Evolutionary conservation across 257 asterid genomes (phyloP).

Genomic region (Nicotiana benthamiana): DNA sequence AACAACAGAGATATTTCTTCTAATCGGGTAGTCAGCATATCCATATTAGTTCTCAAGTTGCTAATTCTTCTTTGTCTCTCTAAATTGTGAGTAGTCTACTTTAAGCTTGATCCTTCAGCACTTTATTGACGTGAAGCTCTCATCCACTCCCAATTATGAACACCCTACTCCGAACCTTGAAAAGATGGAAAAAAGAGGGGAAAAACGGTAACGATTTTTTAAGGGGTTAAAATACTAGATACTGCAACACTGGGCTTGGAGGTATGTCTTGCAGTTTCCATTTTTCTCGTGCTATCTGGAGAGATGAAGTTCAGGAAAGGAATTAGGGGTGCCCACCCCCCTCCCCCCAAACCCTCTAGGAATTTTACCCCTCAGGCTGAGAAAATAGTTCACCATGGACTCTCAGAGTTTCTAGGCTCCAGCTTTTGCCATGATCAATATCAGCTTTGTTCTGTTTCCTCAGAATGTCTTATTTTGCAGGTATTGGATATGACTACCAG

Average conservation of each 20-base stretch:
- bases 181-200: neutral
- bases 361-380: neutral
- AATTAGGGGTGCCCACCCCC: neutral
- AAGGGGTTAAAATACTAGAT: no score
- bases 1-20: neutral
- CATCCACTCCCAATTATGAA: no score
- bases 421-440: neutral
- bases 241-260: no score
- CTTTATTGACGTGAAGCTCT: neutral
- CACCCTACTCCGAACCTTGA: neutral
- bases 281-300: neutral
- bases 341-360: neutral
- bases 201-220: no score
- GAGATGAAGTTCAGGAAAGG: neutral
- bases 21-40: neutral
- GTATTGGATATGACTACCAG: conserved; percentile 70
- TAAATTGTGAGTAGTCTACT: neutral
- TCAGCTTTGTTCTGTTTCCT: neutral
- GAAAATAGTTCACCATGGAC: neutral
- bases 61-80: neutral
- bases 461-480: conserved; percentile 23
- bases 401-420: neutral
- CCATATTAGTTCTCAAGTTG: neutral
- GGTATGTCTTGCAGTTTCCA: neutral
- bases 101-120: neutral